Evolutionary conservation across 371 early-diverging fungal genomes (phyloP), one percentile per base, ranked within the genome.

Genomic region (Smittium culicis): DNA sequence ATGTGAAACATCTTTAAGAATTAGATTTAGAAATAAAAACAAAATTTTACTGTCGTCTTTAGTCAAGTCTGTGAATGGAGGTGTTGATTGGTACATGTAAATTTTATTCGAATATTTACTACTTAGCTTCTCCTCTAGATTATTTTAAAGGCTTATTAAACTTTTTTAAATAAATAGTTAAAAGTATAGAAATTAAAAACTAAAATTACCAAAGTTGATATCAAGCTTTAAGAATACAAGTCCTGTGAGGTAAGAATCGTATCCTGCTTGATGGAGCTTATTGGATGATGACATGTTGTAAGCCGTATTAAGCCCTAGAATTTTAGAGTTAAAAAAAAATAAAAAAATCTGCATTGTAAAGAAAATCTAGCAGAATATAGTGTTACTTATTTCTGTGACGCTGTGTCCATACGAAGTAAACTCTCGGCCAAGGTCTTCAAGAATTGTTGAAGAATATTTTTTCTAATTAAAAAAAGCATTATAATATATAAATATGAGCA

Each of bases 161-260:
- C 5, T 45, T 45, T 45, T 20, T 11, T 11, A 20, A 11, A 11
- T 45, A 45, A 20, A 45, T 11, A 45, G 5, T 11, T 45, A 45
- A 45, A 45, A 45, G 5, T 20, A 11, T 45, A 11, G 20, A 11
- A 11, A 11, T 45, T 20, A 11, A 45, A 5, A 45, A 33, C 33
- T n/a, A 34, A 24, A 27, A 45, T 35, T 27, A 67, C 62, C 57
- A 11, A n/a, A 28, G 29, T 17, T 11, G 33, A 58, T 45, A n/a
- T 57, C 68, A 31, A 67, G 54, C 11, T 84, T 67, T 27, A 57
- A 20, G 70, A 86, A 91, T 0, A 85, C 77, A 5, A 83, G 78
- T 11, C 95, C 95, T 5, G 95, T 93, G 66, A 86, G 79, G 64
- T 85, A 93, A 0, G 93, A 88, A 70, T 94, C 95, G 69, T 86